Evolutionary conservation across 257 asterid genomes (phyloP), one percentile per base, ranked within the genome.

Genomic region (Misopates orontium): DNA sequence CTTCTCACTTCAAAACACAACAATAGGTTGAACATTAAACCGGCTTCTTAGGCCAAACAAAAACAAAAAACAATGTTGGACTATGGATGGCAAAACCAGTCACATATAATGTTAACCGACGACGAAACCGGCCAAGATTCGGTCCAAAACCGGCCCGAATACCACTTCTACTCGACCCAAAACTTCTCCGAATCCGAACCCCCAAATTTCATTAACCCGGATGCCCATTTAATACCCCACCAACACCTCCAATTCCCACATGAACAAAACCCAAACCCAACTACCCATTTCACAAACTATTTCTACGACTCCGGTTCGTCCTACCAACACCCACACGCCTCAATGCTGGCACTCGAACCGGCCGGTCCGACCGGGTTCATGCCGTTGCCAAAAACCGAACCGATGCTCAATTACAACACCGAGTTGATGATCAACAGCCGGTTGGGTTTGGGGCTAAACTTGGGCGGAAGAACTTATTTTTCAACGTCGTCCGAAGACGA

Each of bases 401-500:
- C 97, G 19, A 39, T 68, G 6, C 53, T 76, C 24, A 88, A 80
- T 70, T 79, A 60, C 68, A 66, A 64, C 49, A 56, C 79, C 0
- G 81, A 77, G 75, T 69, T 15, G 64, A 77, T 54, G 60, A 82
- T 90, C 60, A 67, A 95, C 53, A 86, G 87, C 57, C 96, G 97
- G 60, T 69, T 93, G 71, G 18, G 18, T 45, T 45, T 45, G 18
- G 13, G 13, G 57, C 71, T 93, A 2, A 86, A 90, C 78, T 81
- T 93, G 71, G 99, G 99, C 1, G 97, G 95, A 0, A 36, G 99
- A 59, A 90, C 97, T 20, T 93, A 90, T 76, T 93, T 90, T 64
- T 87, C 98, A 1, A 89, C 98, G 0, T 91, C 98, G 0, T 74
- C 97, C 0, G 99, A 90, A 63, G 96, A 93, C 32, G 96, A 93